A percentile compares a stretch with the other conserved stretches of the same genome.
These are phyloP conservation scores for Candida namnaoensis DNA, from an alignment of 805 yeast genomes.

Conservation along the genomic window DNA sequence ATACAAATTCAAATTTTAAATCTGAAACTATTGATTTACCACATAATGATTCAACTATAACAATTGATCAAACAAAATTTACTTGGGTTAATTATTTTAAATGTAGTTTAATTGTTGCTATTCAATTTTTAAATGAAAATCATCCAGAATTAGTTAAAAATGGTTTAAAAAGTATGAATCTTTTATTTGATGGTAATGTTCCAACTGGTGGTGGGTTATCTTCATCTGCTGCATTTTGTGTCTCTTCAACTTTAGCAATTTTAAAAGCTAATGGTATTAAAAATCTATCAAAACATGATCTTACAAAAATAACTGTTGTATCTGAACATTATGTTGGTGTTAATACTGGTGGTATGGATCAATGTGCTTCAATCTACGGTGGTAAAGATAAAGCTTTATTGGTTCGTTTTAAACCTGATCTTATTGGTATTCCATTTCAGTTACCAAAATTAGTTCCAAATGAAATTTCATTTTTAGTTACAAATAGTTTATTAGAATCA, in stretches of 20 bases:
- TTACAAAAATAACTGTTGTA: conserved; percentile 52
- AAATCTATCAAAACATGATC: conserved; percentile 36
- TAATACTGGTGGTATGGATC: conserved; percentile 78
- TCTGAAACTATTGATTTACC: conserved; percentile 29
- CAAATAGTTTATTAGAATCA: conserved; percentile 54
- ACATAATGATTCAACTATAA: conserved; percentile 21
- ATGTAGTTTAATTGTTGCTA: conserved; percentile 57
- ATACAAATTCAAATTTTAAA: conserved; percentile 26
- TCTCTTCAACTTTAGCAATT: conserved; percentile 50
- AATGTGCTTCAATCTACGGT: conserved; percentile 64
- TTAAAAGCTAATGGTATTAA: conserved; percentile 42
- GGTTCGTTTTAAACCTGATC: conserved; percentile 51
- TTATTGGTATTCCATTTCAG: conserved; percentile 43
- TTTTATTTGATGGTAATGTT: conserved; percentile 53
- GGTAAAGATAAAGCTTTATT: conserved; percentile 46
- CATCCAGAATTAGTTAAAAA: conserved; percentile 19
- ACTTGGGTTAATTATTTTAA: conserved; percentile 66
- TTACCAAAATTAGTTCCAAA: conserved; percentile 38
- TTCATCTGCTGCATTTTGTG: conserved; percentile 66
- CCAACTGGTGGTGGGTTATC: conserved; percentile 70
- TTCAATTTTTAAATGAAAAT: conserved; percentile 30
- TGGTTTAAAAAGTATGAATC: conserved; percentile 37
- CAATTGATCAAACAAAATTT: conserved; percentile 39
- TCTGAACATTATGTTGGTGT: conserved; percentile 69
- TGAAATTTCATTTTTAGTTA: conserved; percentile 45